Conservation (phyloP, 2,329 filamentous ascomycete species). For the Aphanoascus verrucosus region DNA sequence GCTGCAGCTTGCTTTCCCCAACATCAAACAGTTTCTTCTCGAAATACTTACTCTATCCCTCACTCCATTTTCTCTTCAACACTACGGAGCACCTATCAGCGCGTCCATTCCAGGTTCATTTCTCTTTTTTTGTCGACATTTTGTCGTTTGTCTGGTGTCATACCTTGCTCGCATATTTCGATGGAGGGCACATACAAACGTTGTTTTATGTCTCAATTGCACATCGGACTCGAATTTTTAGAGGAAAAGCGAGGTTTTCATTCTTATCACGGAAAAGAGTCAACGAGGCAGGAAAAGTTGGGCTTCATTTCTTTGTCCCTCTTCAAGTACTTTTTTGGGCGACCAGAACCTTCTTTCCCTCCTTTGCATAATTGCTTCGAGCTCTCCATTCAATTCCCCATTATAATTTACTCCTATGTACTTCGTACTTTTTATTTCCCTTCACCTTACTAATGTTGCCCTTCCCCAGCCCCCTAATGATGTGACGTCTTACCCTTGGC, state of each 20-base stretch:
- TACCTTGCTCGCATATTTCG: conserved; percentile 8
- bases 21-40: no score
- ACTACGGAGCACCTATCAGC: no score
- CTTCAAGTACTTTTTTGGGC: background rate
- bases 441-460: background rate
- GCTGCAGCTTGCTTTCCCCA: no score
- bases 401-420: background rate
- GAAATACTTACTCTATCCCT: background rate
- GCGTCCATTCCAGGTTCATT: background rate
- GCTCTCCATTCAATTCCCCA: background rate
- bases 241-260: background rate
- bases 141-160: conserved; percentile 4
- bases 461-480: background rate
- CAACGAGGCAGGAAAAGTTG: conserved; percentile 6
- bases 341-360: background rate
- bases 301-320: conserved; percentile 5
- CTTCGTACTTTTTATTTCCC: background rate
- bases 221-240: background rate
- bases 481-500: background rate
- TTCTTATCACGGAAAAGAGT: background rate
- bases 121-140: background rate
- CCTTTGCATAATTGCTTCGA: background rate
- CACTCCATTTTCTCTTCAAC: background rate
- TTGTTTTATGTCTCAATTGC: conserved; percentile 8
- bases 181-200: background rate